Conservation (phyloP, 306 rosid genomes). For the Neltuma alba region DNA sequence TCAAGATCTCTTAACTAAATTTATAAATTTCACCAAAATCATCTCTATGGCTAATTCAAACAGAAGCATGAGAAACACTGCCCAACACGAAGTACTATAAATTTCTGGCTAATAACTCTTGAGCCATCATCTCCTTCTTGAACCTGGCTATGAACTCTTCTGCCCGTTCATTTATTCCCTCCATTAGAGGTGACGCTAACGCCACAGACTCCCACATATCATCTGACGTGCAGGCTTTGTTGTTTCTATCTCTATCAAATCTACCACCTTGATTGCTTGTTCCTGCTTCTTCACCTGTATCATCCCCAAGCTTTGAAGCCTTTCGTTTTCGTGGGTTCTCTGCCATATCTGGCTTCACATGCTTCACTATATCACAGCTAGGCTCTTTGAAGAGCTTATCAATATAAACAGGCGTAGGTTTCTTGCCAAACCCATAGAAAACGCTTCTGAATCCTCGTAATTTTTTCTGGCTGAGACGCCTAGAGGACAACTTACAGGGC, state of each 20-base stretch:
- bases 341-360: conserved; percentile 26
- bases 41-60: not conserved
- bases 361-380: conserved; percentile 27
- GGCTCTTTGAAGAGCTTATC: conserved; percentile 69
- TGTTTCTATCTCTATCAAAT: not conserved
- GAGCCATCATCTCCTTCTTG: conserved; percentile 56
- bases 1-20: not conserved
- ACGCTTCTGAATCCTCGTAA: not conserved
- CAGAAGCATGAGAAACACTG: not conserved
- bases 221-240: conserved; percentile 31
- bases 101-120: conserved; percentile 51
- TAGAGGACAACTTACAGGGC: conserved; percentile 30
- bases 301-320: not conserved
- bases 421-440: conserved; percentile 33
- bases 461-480: conserved; percentile 35
- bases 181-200: conserved; percentile 63
- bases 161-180: conserved; percentile 69
- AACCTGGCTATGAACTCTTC: conserved; percentile 69
- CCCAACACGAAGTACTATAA: conserved; percentile 26
- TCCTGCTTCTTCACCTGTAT: conserved; percentile 17
- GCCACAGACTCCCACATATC: conserved; percentile 73
- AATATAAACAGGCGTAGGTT: conserved; percentile 50
- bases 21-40: not conserved
- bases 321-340: not conserved
- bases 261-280: conserved; percentile 32